These are phyloP conservation scores for Collybia mongolica DNA, from an alignment of 768 basidiomycete genomes.

Conservation along the genomic window DNA sequence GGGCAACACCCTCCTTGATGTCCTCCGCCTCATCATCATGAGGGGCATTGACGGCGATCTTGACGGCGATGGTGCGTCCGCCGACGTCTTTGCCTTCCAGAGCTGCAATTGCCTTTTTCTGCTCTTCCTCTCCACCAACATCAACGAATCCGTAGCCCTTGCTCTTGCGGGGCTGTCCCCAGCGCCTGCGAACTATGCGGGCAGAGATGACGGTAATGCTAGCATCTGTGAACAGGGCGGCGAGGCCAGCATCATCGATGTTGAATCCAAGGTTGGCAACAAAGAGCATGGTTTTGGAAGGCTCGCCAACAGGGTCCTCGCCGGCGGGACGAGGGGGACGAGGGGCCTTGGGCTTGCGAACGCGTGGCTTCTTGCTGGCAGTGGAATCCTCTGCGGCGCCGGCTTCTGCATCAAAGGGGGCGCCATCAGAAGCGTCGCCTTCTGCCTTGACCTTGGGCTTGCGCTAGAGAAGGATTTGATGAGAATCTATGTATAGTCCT, in stretches of 20 bases:
- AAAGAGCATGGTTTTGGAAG: slow-evolving; percentile 87
- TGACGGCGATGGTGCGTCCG: slow-evolving; percentile 86
- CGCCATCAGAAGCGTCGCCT: slow-evolving; percentile 36
- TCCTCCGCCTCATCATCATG: slow-evolving; percentile 51
- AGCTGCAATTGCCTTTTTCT: slow-evolving; percentile 86
- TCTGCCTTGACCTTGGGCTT: slow-evolving; percentile 53
- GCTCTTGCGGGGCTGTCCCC: slow-evolving; percentile 82
- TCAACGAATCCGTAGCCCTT: slow-evolving; percentile 99
- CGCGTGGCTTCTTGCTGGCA: slow-evolving; percentile 48
- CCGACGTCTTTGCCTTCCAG: slow-evolving; percentile 87
- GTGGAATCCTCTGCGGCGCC: slow-evolving; percentile 37
- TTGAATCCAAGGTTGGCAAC: slow-evolving; percentile 98
- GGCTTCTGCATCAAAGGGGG: slow-evolving; percentile 30
- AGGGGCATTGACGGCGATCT: slow-evolving; percentile 89
- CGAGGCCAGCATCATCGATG: slow-evolving; percentile 82
- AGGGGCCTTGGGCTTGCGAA: slow-evolving; percentile 55
- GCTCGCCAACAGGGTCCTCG: slow-evolving; percentile 84
- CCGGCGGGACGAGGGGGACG: slow-evolving; percentile 70
- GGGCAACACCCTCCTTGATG: slow-evolving; percentile 25
- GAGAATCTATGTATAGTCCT: slow-evolving; percentile 17
- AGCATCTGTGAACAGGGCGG: slow-evolving; percentile 82
- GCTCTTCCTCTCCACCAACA: slow-evolving; percentile 84
- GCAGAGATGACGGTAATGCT: slow-evolving; percentile 82
- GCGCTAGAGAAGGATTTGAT: slow-evolving; percentile 39
- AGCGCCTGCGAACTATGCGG: slow-evolving; percentile 84